Conservation (phyloP, 2,329 filamentous ascomycete species). For the Diaporthe longicolla region DNA sequence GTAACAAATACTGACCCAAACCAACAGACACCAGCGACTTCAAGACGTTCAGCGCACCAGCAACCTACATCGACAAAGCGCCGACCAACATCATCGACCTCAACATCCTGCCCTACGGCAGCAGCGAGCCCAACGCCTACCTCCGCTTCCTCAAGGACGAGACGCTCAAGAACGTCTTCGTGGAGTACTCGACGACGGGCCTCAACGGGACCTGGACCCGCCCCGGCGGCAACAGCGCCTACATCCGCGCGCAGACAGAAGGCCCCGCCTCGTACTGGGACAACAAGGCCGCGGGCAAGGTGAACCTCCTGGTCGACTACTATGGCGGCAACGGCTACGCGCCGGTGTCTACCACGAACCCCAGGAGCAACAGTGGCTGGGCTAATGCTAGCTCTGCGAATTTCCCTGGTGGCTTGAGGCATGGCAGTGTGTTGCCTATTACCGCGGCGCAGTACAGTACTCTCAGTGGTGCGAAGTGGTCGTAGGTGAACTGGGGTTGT, state of each 20-base stretch:
- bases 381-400: constrained; percentile 55
- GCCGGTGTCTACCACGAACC: constrained; percentile 62
- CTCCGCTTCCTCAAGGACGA: constrained; percentile 71
- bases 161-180: constrained; percentile 64
- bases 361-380: constrained; percentile 61
- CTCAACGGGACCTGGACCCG: constrained; percentile 67
- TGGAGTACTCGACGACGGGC: constrained; percentile 62
- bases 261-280: constrained; percentile 61
- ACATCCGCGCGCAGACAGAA: constrained; percentile 60
- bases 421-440: constrained; percentile 65
- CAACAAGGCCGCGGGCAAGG: constrained; percentile 55
- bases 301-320: constrained; percentile 65
- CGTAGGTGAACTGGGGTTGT: constrained; percentile 50
- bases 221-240: constrained; percentile 58
- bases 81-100: constrained; percentile 67
- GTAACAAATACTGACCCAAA: background rate
- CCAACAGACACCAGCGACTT: constrained; percentile 65
- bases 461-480: constrained; percentile 50
- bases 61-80: constrained; percentile 64
- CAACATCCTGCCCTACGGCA: constrained; percentile 65
- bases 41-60: constrained; percentile 63
- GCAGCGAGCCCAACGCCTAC: constrained; percentile 54
- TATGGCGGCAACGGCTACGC: constrained; percentile 63
- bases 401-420: constrained; percentile 64
- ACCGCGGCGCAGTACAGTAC: constrained; percentile 59